These are phyloP conservation scores for Sicyos baderoa DNA, from an alignment of 306 rosid genomes.

Conservation along the genomic window DNA sequence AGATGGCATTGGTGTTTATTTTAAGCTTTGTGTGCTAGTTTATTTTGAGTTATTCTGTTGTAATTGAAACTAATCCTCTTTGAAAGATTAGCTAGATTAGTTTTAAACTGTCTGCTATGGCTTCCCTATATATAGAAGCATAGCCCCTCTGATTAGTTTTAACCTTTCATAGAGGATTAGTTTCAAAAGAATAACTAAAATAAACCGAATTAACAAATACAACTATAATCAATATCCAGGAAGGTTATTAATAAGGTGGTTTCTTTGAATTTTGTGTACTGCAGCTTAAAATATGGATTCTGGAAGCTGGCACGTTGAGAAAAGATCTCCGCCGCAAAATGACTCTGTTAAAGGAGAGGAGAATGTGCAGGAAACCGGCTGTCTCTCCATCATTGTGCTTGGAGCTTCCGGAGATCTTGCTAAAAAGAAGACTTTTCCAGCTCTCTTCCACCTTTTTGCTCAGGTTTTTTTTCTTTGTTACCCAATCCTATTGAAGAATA, in stretches of 20 bases:
- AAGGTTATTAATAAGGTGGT: not conserved
- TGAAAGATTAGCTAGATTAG: no score
- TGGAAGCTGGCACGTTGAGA: conserved; percentile 48
- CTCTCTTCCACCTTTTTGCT: conserved; percentile 65
- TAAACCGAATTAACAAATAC: no score
- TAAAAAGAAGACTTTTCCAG: conserved; percentile 96
- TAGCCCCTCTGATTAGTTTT: no score
- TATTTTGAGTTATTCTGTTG: no score
- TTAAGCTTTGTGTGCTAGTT: no score
- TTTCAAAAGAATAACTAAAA: no score
- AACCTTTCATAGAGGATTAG: no score
- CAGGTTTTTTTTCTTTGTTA: conserved; percentile 40
- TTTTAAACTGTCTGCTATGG: no score
- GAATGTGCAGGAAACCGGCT: conserved; percentile 48
- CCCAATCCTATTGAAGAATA: conserved; percentile 5
- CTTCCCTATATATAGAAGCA: no score
- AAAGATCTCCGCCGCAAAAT: conserved; percentile 24
- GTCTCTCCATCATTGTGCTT: conserved; percentile 75
- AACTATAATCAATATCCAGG: not conserved
- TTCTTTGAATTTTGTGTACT: not conserved
- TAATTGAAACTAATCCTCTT: no score
- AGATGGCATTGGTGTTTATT: no score
- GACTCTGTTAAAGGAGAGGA: conserved; percentile 47
- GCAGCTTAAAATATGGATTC: conserved; percentile 47
- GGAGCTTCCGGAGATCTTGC: conserved; percentile 99